These are phyloP conservation scores for Pyrenochaeta sp. DNA, from an alignment of 2,329 filamentous ascomycete species.

Conservation along the genomic window DNA sequence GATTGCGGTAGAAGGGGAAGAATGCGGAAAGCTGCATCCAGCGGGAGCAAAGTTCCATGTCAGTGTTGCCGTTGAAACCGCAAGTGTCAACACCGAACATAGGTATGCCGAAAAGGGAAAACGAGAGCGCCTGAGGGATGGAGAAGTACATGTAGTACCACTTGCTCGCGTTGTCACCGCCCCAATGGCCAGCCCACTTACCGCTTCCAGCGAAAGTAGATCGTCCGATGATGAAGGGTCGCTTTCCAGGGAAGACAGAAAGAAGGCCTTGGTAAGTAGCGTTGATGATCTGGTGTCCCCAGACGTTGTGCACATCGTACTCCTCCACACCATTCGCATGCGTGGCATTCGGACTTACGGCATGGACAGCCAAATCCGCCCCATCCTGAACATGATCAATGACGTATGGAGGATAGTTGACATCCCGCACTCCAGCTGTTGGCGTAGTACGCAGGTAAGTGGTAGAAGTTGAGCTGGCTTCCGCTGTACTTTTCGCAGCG, in stretches of 20 bases:
- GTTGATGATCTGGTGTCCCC: constrained; percentile 72
- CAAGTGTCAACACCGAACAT: constrained; percentile 73
- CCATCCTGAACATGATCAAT: constrained; percentile 75
- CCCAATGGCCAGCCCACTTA: constrained; percentile 82
- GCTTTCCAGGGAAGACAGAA: constrained; percentile 69
- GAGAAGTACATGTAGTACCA: constrained; percentile 80
- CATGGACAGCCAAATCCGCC: constrained; percentile 72
- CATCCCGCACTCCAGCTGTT: constrained; percentile 69
- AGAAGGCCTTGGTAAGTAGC: constrained; percentile 78
- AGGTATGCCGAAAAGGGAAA: constrained; percentile 77
- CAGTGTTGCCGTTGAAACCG: constrained; percentile 73
- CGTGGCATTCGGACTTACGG: constrained; percentile 79
- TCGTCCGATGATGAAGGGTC: constrained; percentile 85
- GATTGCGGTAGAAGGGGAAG: constrained; percentile 82
- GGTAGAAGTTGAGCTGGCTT: constrained; percentile 37
- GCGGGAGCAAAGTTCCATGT: constrained; percentile 74
- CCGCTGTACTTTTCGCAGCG: constrained; percentile 48
- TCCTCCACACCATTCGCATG: constrained; percentile 76
- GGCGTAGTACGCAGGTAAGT: constrained; percentile 67
- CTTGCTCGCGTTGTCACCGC: constrained; percentile 72
- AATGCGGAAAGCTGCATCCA: constrained; percentile 79
- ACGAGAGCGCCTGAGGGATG: constrained; percentile 79
- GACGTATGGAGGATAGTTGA: constrained; percentile 78
- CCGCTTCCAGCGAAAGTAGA: constrained; percentile 83
- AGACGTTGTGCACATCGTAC: constrained; percentile 87